Evolutionary conservation across 1,284 basidiomycete genomes (phyloP), one percentile per base, ranked within the genome.

Genomic region (Lentinus polychrous): DNA sequence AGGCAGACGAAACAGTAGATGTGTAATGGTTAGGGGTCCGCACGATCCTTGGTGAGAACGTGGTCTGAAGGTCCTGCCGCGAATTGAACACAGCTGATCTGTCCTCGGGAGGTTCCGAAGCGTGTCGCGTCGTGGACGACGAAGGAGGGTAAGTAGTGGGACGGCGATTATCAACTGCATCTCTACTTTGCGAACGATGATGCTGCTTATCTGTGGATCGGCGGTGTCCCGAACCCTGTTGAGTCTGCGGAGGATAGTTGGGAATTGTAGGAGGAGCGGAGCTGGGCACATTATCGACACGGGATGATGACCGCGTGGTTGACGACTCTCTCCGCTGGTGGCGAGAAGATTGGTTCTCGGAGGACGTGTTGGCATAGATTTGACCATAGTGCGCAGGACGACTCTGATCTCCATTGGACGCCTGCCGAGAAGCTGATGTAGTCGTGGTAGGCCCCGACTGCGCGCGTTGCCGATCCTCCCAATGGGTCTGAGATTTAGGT

Each of bases 31-130:
- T 68, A 5, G 84, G 84, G 2, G 78, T 83, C 40, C 83, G 79
- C 20, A 86, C 69, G 60, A 85, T 81, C 40, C 67, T 76, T 15
- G 76, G 59, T 2, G 81, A 80, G 57, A 86, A 86, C 0, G 85
- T 86, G 0, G 81, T 70, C 40, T 78, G 73, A 12, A 86, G 31
- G 5, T 78, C 73, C 17, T 61, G 66, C 44, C 65, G 68, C 8
- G 72, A 58, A 0, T 73, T 80, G 56, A 74, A 82, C 0, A 65
- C 62, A 31, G 70, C 65, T 0, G 61, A 57, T 36, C 57, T 58
- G 27, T 59, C 49, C n/a, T 38, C 39, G 17, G 51, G n/a, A 57
- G 55, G 38, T 53, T 24, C 50, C 31, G 24, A 36, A 39, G 46
- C 2, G 17, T 56, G 34, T 22, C 61, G 60, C 36, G 58, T 57